Evolutionary conservation across 208 protist genomes (phyloP), one percentile per base, ranked within the genome.

Genomic region (Acanthamoeba culbertsoni): DNA sequence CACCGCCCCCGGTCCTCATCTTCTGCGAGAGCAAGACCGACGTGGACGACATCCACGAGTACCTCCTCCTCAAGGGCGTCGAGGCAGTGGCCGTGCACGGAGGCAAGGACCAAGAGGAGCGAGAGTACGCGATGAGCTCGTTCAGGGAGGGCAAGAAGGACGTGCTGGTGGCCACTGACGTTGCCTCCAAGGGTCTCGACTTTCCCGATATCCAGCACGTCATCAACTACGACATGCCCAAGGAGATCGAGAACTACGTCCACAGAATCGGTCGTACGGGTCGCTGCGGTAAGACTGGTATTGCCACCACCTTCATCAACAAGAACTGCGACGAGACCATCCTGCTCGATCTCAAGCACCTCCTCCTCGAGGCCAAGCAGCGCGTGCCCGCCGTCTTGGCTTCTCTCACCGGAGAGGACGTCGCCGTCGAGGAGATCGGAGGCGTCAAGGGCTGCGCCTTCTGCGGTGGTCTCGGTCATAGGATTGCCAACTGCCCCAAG

Each of bases 171-270:
- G 98, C 98, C 31, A 98, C 98, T 0, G 97, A 97, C 77, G 79
- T 97, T 8, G 95, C 95, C 10, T 93, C 88, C 20, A 97, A 97
- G 93, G 98, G 98, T 73, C 94, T 99, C 31, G 99, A 99, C 94
- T 99, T 99, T 94, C 98, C 98, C 51, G 96, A 99, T 93, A 97
- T 99, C 62, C 98, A 99, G 95, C 98, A 99, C 92, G 99, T 99
- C 16, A 98, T 99, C 91, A 99, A 99, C 94, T 99, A 98, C 95
- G 99, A 99, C 94, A 99, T 99, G 98, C 99, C 99, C 16, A 97
- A 98, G 42, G 99, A 99, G 91, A 99, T 99, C 95, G 99, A 99
- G 95, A 97, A 97, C 71, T 98, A 98, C 88, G 95, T 97, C 68
- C 96, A 97, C 51, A 86, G 98, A 33, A 99, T 99, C 93, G 98